phyloP scores from a whole-genome alignment of 176 grass and related monocot species.

The Pontederia crassipes region DNA sequence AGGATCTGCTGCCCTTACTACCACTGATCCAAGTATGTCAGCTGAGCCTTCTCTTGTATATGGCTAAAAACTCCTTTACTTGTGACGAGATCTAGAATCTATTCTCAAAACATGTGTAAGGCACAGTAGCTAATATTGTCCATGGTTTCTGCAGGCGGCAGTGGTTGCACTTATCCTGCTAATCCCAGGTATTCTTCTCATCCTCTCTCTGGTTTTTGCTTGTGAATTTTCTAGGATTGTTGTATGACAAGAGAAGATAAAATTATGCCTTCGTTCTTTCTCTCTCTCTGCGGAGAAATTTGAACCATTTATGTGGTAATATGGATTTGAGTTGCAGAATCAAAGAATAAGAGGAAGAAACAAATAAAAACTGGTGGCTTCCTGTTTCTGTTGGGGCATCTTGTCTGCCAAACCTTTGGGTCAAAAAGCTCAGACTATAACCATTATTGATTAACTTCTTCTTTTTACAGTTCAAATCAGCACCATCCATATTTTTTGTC shows the following conservation, averaged over 20 bases:
- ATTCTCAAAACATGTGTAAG: background rate
- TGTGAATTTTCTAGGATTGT: background rate
- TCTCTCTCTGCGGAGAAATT: too few relatives aligned
- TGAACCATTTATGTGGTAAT: too few relatives aligned
- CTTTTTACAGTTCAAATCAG: background rate
- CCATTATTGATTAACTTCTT: background rate
- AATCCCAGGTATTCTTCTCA: slow-evolving; percentile 7
- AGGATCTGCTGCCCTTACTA: background rate
- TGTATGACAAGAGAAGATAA: background rate
- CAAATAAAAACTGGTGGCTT: too few relatives aligned
- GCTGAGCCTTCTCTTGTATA: background rate
- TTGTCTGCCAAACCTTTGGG: background rate
- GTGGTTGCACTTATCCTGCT: slow-evolving; percentile 20
- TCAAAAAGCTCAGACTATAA: background rate
- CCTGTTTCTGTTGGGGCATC: too few relatives aligned
- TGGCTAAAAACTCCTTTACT: background rate
- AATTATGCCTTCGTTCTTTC: too few relatives aligned
- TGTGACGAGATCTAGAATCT: background rate
- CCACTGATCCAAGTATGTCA: slow-evolving; percentile 7
- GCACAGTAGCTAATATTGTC: background rate
- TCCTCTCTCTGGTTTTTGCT: background rate
- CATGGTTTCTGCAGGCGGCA: slow-evolving; percentile 4
- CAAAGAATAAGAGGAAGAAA: too few relatives aligned
- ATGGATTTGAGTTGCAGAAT: too few relatives aligned
- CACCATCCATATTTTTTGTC: background rate